phyloP scores from a whole-genome alignment of 2,329 filamentous ascomycete species.

The Diaporthe citriasiana region DNA sequence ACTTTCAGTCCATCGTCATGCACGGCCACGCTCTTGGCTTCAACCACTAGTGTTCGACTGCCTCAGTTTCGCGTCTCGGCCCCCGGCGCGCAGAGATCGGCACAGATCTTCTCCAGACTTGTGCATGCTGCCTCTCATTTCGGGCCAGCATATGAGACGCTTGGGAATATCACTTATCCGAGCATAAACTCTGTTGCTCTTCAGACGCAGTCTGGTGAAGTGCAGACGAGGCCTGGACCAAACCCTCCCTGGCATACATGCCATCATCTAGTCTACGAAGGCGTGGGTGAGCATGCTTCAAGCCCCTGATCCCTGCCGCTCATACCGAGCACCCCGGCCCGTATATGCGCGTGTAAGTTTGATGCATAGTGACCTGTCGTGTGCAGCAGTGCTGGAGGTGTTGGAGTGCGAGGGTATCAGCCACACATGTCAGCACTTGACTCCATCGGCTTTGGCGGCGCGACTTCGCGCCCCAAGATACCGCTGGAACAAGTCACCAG shows the following conservation, averaged over 20 bases:
- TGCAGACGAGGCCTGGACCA: not conserved
- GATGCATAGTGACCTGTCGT: constrained; percentile 30
- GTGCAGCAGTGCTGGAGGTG: not conserved
- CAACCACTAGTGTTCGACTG: not conserved
- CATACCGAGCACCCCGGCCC: constrained; percentile 11
- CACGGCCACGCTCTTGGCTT: constrained; percentile 22
- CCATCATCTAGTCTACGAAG: not conserved
- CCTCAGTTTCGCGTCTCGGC: constrained; percentile 13
- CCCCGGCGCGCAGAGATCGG: constrained; percentile 2
- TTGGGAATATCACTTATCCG: constrained; percentile 6
- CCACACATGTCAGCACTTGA: constrained; percentile 31
- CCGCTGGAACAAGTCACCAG: constrained; percentile 13
- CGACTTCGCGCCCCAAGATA: constrained; percentile 6
- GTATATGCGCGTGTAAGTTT: constrained; percentile 23
- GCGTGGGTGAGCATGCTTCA: not conserved
- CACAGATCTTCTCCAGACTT: constrained; percentile 2
- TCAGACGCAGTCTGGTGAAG: not conserved
- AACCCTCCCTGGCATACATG: not conserved
- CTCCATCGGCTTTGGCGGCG: constrained; percentile 23
- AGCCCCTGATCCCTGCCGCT: constrained; percentile 8
- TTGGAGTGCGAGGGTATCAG: constrained; percentile 13
- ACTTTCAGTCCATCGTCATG: constrained; percentile 1
- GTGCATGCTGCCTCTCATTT: not conserved
- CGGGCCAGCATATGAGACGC: not conserved
- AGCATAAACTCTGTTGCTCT: not conserved